A percentile compares a stretch with the other conserved stretches of the same genome.
phyloP scores from a whole-genome alignment of 805 yeast genomes.

The Zygotorulaspora danielsina region DNA sequence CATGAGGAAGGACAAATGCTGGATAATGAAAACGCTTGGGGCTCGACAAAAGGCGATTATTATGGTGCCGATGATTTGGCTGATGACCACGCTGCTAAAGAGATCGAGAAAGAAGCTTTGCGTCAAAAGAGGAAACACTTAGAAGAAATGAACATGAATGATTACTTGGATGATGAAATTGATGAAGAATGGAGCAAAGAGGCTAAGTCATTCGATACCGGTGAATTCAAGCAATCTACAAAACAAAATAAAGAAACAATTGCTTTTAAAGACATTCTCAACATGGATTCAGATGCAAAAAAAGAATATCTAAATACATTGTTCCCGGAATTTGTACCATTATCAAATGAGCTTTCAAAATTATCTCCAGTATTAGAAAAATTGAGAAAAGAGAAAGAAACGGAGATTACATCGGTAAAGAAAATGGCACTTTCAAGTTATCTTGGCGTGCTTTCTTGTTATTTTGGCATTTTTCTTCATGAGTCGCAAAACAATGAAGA shows the following conservation, averaged over 20 bases:
- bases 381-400: constrained; percentile 30
- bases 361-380: constrained; percentile 43
- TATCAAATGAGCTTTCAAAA: constrained; percentile 54
- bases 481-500: constrained; percentile 51
- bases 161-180: constrained; percentile 68
- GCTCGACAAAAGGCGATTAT: constrained; percentile 41
- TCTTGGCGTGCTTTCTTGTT: constrained; percentile 70
- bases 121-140: constrained; percentile 79
- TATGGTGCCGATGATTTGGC: constrained; percentile 53
- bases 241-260: constrained; percentile 34
- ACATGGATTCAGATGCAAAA: constrained; percentile 52
- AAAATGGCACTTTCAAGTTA: constrained; percentile 71
- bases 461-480: constrained; percentile 68
- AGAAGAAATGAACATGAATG: constrained; percentile 69
- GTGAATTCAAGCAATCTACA: constrained; percentile 35
- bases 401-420: constrained; percentile 47
- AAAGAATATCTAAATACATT: constrained; percentile 50
- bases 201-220: constrained; percentile 45
- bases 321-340: constrained; percentile 82
- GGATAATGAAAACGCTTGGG: constrained; percentile 46
- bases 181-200: constrained; percentile 70
- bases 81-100: constrained; percentile 68
- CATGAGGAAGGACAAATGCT: constrained; percentile 31
- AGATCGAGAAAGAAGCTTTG: constrained; percentile 82
- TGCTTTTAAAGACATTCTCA: constrained; percentile 42